phyloP scores from a whole-genome alignment of 768 basidiomycete genomes.

The Leccinum boreale region DNA sequence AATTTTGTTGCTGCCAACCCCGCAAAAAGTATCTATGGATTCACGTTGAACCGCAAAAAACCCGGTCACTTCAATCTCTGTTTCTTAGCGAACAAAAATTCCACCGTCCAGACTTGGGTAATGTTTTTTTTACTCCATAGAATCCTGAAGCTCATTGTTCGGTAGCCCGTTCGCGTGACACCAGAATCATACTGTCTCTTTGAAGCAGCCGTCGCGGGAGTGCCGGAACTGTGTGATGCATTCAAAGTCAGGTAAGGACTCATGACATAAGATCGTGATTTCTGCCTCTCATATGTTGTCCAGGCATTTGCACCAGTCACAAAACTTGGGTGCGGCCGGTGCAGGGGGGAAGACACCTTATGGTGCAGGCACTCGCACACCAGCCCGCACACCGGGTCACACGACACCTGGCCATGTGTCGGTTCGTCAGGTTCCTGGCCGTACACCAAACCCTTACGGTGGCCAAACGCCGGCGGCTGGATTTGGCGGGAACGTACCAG shows the following conservation, averaged over 20 bases:
- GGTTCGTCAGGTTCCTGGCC: conserved; percentile 58
- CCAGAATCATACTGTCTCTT: conserved; percentile 89
- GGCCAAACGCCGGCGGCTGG: conserved; percentile 36
- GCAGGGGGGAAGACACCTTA: conserved; percentile 79
- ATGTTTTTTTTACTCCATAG: background rate
- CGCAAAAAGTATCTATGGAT: conserved; percentile 93
- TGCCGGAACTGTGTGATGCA: conserved; percentile 92
- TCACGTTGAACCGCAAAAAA: conserved; percentile 82
- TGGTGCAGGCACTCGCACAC: conserved; percentile 70
- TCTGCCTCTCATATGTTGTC: conserved; percentile 7
- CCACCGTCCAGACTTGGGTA: conserved; percentile 91
- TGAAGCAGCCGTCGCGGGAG: conserved; percentile 85
- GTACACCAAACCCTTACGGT: conserved; percentile 81
- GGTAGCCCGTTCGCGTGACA: conserved; percentile 78
- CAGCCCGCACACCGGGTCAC: conserved; percentile 68
- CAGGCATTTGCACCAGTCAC: conserved; percentile 78
- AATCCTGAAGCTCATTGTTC: conserved; percentile 2
- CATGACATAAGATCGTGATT: background rate
- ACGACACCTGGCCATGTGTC: conserved; percentile 82
- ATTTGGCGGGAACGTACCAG: conserved; percentile 26
- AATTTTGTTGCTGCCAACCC: conserved; percentile 93
- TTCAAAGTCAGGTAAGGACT: conserved; percentile 80
- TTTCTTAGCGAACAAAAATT: conserved; percentile 90
- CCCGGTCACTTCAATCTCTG: conserved; percentile 93
- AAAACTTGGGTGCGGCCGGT: conserved; percentile 49